These are phyloP conservation scores for Aspergillus sparsus DNA, from an alignment of 495 filamentous ascomycete genomes.

Conservation along the genomic window DNA sequence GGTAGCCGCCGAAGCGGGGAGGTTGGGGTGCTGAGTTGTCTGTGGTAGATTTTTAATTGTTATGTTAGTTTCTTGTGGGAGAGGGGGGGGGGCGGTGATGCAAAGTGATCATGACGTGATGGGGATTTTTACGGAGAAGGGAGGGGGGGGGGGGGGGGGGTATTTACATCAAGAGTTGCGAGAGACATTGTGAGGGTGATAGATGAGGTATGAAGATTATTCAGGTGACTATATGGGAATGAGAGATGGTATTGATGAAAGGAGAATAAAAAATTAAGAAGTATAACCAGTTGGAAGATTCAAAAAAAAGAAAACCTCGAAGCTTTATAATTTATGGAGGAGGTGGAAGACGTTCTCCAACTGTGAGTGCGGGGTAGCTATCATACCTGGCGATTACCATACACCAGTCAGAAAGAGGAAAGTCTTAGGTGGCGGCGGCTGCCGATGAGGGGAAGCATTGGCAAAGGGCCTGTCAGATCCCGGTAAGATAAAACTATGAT, in stretches of 20 bases:
- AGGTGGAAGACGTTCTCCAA: slow-evolving; percentile 15
- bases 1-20: slow-evolving; percentile 67
- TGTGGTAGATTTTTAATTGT: slow-evolving; percentile 18
- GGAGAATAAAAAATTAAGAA: background rate
- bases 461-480: background rate
- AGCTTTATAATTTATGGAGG: background rate
- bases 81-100: background rate
- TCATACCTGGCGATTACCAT: background rate
- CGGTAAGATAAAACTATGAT: background rate
- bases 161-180: slow-evolving; percentile 45
- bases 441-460: slow-evolving; percentile 11
- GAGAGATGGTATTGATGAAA: background rate
- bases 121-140: background rate
- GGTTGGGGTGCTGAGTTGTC: slow-evolving; percentile 48
- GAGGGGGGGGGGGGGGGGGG: background rate
- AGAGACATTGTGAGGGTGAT: slow-evolving; percentile 35
- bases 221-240: background rate
- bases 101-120: background rate
- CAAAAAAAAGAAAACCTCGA: background rate
- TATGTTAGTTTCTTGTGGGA: background rate
- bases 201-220: background rate
- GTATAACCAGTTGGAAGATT: too few species aligned
- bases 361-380: slow-evolving; percentile 17
- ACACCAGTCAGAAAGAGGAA: too few species aligned
- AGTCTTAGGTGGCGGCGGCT: background rate